phyloP scores from a whole-genome alignment of 139 green algal species.

The Tetraselmis striata region DNA sequence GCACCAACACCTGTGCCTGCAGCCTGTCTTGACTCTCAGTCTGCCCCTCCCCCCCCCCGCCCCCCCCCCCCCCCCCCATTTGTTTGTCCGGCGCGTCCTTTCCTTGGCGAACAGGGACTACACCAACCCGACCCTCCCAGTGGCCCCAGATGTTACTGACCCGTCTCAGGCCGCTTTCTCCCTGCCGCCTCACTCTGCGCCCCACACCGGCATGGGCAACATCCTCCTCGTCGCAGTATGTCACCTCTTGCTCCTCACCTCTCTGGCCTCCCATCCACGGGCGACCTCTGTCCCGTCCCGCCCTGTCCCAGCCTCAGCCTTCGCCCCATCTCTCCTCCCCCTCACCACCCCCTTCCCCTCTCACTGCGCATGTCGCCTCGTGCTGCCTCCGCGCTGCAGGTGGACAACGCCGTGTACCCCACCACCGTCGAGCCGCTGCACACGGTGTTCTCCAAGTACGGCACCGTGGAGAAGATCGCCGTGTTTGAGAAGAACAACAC shows the following conservation, averaged over 20 bases:
- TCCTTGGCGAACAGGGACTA: constrained; percentile 44
- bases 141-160: constrained; percentile 24
- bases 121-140: constrained; percentile 47
- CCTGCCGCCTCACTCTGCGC: not conserved
- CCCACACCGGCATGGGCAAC: constrained; percentile 23
- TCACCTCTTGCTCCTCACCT: not conserved
- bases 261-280: no score
- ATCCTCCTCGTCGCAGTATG: constrained; percentile 22
- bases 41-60: not conserved
- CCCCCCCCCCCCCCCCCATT: no score
- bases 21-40: not conserved
- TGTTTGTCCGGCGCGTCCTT: not conserved
- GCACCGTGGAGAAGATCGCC: constrained; percentile 59
- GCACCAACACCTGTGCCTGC: no score
- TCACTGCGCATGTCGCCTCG: no score
- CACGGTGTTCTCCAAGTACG: constrained; percentile 60
- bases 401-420: constrained; percentile 53
- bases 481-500: constrained; percentile 53
- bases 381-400: no score
- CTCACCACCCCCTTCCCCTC: no score
- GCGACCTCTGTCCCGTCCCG: no score
- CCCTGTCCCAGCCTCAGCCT: no score
- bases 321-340: no score
- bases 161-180: constrained; percentile 13
- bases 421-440: constrained; percentile 59